Conservation (phyloP, 371 early-diverging fungal genomes). For the Paraphysoderma sedebokerense region DNA sequence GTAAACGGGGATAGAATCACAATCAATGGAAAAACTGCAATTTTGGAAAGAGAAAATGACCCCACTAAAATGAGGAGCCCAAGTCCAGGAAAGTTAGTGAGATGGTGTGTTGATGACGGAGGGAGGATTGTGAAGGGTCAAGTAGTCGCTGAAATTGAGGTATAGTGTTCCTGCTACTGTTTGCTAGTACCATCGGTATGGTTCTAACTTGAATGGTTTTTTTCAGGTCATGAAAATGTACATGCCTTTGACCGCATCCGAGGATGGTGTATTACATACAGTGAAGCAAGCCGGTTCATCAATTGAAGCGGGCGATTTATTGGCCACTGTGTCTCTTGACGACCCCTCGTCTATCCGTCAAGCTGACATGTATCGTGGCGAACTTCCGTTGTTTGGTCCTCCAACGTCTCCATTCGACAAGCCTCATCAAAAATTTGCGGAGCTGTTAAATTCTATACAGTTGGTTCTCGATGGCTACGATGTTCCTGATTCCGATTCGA, state of each 20-base stretch:
- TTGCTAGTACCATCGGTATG: neutral
- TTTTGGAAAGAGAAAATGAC: slow-evolving; percentile 88
- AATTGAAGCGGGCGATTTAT: slow-evolving; percentile 77
- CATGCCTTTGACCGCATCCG: slow-evolving; percentile 83
- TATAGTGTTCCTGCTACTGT: no score
- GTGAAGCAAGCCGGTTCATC: slow-evolving; percentile 78
- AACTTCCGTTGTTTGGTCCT: slow-evolving; percentile 61
- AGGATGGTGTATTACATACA: slow-evolving; percentile 78
- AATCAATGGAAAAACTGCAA: slow-evolving; percentile 78
- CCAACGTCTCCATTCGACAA: slow-evolving; percentile 57
- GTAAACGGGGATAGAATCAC: slow-evolving; percentile 72
- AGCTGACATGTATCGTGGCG: slow-evolving; percentile 73
- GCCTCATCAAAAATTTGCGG: slow-evolving; percentile 62
- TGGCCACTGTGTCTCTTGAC: slow-evolving; percentile 79
- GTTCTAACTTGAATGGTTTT: slow-evolving; percentile 1
- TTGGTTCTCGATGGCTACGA: slow-evolving; percentile 80
- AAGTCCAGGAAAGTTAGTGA: slow-evolving; percentile 93
- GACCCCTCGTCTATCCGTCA: slow-evolving; percentile 83
- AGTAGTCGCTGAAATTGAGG: slow-evolving; percentile 94
- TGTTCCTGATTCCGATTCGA: slow-evolving; percentile 43
- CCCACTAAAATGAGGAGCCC: slow-evolving; percentile 88
- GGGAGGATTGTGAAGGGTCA: slow-evolving; percentile 73
- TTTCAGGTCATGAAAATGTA: slow-evolving; percentile 96
- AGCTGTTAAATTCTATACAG: slow-evolving; percentile 39
- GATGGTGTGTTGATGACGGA: slow-evolving; percentile 80